phyloP scores from a whole-genome alignment of 2,329 filamentous ascomycete species.

The Aquanectria penicillioides region DNA sequence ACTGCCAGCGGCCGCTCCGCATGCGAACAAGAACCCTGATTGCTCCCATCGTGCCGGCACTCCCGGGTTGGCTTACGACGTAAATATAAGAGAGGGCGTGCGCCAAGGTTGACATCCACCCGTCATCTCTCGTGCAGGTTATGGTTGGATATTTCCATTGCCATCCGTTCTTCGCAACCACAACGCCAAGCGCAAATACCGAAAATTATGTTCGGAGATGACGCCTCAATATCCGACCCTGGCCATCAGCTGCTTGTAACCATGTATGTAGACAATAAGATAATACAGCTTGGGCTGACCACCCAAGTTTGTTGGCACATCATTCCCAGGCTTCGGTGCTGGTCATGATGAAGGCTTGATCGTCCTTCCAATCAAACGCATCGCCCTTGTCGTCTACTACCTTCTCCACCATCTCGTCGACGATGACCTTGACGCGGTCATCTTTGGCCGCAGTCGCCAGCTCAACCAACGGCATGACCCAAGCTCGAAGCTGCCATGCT shows the following conservation, averaged over 20 bases:
- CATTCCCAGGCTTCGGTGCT: neutral
- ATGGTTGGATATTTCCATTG: neutral
- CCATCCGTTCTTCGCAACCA: neutral
- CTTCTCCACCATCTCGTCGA: slow-evolving; percentile 41
- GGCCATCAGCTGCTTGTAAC: neutral
- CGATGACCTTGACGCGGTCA: slow-evolving; percentile 45
- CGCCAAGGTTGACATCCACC: neutral
- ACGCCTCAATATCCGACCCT: neutral
- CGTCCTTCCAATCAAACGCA: neutral
- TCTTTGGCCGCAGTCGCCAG: slow-evolving; percentile 43
- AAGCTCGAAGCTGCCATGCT: slow-evolving; percentile 30
- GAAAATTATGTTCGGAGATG: neutral
- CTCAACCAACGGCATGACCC: slow-evolving; percentile 43
- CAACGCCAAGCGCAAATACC: neutral
- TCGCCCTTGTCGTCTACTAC: slow-evolving; percentile 27
- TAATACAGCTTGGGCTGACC: slow-evolving; percentile 3
- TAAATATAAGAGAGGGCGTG: slow-evolving; percentile 9
- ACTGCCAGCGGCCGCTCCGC: slow-evolving; percentile 10
- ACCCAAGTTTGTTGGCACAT: slow-evolving; percentile 9
- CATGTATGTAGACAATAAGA: no score
- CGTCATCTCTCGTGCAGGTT: no score
- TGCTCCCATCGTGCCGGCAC: slow-evolving; percentile 27
- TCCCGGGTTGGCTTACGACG: slow-evolving; percentile 31
- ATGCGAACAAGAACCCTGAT: slow-evolving; percentile 10
- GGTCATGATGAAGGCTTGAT: neutral